Evolutionary conservation across 192 early-diverging fungal species (phyloP), one percentile per base, ranked within the genome.

Genomic region (Linderina pennispora): DNA sequence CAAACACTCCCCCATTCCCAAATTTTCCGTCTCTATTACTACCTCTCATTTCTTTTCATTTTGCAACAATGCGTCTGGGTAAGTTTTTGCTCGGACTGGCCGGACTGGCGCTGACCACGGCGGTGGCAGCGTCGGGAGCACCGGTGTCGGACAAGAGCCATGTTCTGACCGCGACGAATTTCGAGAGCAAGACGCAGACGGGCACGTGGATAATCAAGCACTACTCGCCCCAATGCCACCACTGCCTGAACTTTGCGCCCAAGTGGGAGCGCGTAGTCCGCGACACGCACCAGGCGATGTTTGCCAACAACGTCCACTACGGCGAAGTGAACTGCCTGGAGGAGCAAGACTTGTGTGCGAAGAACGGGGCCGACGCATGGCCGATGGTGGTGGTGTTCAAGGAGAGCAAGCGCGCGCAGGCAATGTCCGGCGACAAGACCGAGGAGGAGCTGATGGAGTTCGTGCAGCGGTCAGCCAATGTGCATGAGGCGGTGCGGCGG

Each of bases 121-220:
- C 33, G 38, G 23, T 50, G 18, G 58, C 38, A 8, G 38, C 51
- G 15, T 48, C 44, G 21, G 45, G 45, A 17, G 74, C 56, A 5
- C 54, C 51, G n/a, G 62, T 76, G 11, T 62, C 62, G 8, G 62
- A 56, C 2, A 69, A 65, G 18, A 66, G 64, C 9, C 66, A 64
- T 14, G 40, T 57, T 17, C 64, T 81, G 3, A 55, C 58, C 23
- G 31, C 52, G 22, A 32, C 43, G 14, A 76, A 72, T 37, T 82
- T 80, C 55, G 58, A 46, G 13, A 40, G 42, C 0, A 60, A 38
- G 23, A 72, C 77, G 22, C 50, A 50, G n/a, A 50, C 58, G 4
- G 80, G 80, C 13, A 80, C 66, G 2, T 80, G 91, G 91, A 80
- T 94, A 45, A 60, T 94, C 17, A 81, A 89, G 71, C 90, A 91